Evolutionary conservation across 2,329 filamentous ascomycete species (phyloP), one percentile per base, ranked within the genome.

Genomic region (Calonectria fujianensis): DNA sequence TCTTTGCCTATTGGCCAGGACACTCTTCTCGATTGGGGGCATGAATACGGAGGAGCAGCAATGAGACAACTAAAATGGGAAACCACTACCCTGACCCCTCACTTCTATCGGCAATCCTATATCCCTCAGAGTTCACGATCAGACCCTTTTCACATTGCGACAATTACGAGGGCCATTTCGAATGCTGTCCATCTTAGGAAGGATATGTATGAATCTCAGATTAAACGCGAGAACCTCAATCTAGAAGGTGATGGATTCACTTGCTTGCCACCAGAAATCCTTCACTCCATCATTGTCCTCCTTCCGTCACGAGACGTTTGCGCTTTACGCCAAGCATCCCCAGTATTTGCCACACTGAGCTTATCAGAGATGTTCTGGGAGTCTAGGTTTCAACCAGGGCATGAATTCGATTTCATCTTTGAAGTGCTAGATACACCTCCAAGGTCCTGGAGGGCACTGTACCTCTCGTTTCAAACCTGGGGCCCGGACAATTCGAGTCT

Each of bases 311-410:
- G 7, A 2, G 31, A 78, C 32, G 66, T 78, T 0, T 66, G 27
- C 4, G 77, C 75, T 29, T 41, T 79, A 1, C 72, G 77, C 4
- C 75, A 73, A 7, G 66, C 76, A 0, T 79, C 77, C 1, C 74
- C 39, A 14, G 68, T 24, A 4, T 76, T 79, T 24, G 75, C 35
- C 9, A 71, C 20, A 0, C 24, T 77, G 27, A 50, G 51, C 35
- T 13, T 76, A 2, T 48, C 67, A 1, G 75, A 77, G 13, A 59
- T 39, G 9, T 79, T 79, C 29, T 78, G 75, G 77, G 48, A 27
- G 35, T 78, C 77, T 2, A 63, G 57, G 11, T 77, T 79, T 11
- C 31, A 54, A 13, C 13, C 50, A n/a, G 72, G 39, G 1, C 29
- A 54, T 18, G 75, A 79, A 14, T 76, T 76, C 16, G 69, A 75